A percentile compares a stretch with the other conserved stretches of the same genome.
These are phyloP conservation scores for Thelonectria olida DNA, from an alignment of 2,329 filamentous ascomycete species.

Conservation along the genomic window DNA sequence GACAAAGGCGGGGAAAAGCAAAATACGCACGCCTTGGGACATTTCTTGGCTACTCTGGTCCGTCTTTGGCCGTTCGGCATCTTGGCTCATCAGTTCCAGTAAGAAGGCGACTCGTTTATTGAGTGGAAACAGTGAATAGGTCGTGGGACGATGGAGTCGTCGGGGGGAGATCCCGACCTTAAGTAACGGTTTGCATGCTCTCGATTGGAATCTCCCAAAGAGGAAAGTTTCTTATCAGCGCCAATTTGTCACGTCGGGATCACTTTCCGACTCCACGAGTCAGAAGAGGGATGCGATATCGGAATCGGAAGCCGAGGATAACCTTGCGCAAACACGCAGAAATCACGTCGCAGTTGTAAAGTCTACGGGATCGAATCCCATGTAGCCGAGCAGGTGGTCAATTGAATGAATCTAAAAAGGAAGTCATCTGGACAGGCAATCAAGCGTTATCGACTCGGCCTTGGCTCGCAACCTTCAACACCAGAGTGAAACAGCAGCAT, in stretches of 20 bases:
- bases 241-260: slow-evolving; percentile 10
- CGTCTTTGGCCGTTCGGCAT: slow-evolving; percentile 28
- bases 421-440: not conserved
- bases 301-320: not conserved
- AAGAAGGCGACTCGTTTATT: not conserved
- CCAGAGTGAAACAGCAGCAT: not conserved
- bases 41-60: slow-evolving; percentile 35
- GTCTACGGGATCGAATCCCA: too few relatives aligned
- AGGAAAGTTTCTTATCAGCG: slow-evolving; percentile 13
- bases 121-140: not conserved
- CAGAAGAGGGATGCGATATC: not conserved
- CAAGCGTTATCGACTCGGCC: too few relatives aligned
- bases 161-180: slow-evolving; percentile 37
- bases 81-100: not conserved
- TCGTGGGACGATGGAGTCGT: slow-evolving; percentile 12
- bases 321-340: not conserved
- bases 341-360: too few relatives aligned
- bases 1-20: not conserved
- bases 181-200: slow-evolving; percentile 12
- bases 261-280: not conserved
- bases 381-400: not conserved
- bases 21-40: slow-evolving; percentile 34
- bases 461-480: too few relatives aligned
- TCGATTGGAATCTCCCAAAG: slow-evolving; percentile 21
- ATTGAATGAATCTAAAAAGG: not conserved